Percentiles rank a stretch among this genome's conserved stretches.
These are phyloP conservation scores for Crepidotus variabilis DNA, from an alignment of 768 basidiomycete genomes.

Conservation along the genomic window DNA sequence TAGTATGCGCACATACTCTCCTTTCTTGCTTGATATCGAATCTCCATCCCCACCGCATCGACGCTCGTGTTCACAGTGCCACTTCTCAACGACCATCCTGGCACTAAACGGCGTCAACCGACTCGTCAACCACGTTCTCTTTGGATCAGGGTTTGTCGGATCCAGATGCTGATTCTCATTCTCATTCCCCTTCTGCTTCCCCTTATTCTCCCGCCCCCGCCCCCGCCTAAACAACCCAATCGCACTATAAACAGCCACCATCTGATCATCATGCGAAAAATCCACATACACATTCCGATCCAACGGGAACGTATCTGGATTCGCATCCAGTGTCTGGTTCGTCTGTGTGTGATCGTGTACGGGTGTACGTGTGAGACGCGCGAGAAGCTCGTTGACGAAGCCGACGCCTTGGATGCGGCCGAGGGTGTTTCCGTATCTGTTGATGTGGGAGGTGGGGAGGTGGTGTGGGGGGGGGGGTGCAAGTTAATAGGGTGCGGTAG, in stretches of 20 bases:
- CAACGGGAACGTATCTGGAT: conserved; percentile 68
- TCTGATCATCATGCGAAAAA: conserved; percentile 85
- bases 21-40: background rate
- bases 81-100: conserved; percentile 69
- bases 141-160: conserved; percentile 26
- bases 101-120: conserved; percentile 72
- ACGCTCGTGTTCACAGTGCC: conserved; percentile 56
- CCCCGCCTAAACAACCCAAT: conserved; percentile 49
- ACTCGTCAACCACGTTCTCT: conserved; percentile 50
- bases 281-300: conserved; percentile 65
- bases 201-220: too few species aligned
- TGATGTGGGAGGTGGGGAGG: too few species aligned
- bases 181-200: too few species aligned
- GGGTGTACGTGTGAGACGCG: conserved; percentile 62
- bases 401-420: conserved; percentile 83
- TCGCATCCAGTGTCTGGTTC: conserved; percentile 65
- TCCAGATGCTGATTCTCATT: conserved; percentile 28
- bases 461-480: too few species aligned
- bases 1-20: conserved; percentile 62
- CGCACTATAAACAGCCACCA: conserved; percentile 72
- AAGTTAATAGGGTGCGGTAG: too few species aligned
- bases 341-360: conserved; percentile 72
- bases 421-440: conserved; percentile 57
- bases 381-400: conserved; percentile 83
- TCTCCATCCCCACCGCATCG: too few species aligned